These are phyloP conservation scores for Penicillium verhagenii DNA, from an alignment of 495 filamentous ascomycete species.

Conservation along the genomic window DNA sequence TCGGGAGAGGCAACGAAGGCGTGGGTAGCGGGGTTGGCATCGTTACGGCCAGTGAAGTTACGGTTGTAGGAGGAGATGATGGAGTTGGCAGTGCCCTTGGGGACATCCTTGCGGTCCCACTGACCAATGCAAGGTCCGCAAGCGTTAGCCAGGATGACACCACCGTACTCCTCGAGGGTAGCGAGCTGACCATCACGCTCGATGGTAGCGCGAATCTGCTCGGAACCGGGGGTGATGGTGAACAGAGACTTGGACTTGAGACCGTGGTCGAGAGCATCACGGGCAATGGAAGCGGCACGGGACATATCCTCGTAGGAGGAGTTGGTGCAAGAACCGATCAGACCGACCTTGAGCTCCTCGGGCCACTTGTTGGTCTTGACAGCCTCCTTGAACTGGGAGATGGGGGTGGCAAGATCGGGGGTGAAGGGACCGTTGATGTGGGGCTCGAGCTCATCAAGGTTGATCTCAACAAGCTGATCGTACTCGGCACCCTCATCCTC, in stretches of 20 bases:
- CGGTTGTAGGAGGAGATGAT: slow-evolving; percentile 97
- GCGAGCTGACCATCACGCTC: slow-evolving; percentile 91
- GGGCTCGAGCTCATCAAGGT: slow-evolving; percentile 91
- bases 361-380: slow-evolving; percentile 95
- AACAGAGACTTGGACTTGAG: slow-evolving; percentile 92
- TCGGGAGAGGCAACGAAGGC: slow-evolving; percentile 99
- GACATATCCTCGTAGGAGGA: slow-evolving; percentile 99
- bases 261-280: slow-evolving; percentile 90
- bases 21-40: slow-evolving; percentile 98
- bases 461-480: slow-evolving; percentile 94
- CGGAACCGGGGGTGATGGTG: slow-evolving; percentile 93
- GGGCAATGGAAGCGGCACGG: slow-evolving; percentile 90
- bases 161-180: slow-evolving; percentile 97
- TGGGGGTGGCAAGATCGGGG: slow-evolving; percentile 96
- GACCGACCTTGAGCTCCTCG: slow-evolving; percentile 92
- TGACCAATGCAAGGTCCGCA: slow-evolving; percentile 83
- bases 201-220: slow-evolving; percentile 97
- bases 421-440: slow-evolving; percentile 99
- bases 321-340: slow-evolving; percentile 97
- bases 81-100: slow-evolving; percentile 96
- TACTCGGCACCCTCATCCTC: slow-evolving; percentile 95
- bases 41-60: slow-evolving; percentile 99
- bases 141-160: slow-evolving; percentile 93
- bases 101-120: slow-evolving; percentile 92
- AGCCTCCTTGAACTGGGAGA: slow-evolving; percentile 95